Percentiles rank a stretch among this genome's conserved stretches.
phyloP scores from a whole-genome alignment of 345 rosid species.

The Schrenkiella parvula region DNA sequence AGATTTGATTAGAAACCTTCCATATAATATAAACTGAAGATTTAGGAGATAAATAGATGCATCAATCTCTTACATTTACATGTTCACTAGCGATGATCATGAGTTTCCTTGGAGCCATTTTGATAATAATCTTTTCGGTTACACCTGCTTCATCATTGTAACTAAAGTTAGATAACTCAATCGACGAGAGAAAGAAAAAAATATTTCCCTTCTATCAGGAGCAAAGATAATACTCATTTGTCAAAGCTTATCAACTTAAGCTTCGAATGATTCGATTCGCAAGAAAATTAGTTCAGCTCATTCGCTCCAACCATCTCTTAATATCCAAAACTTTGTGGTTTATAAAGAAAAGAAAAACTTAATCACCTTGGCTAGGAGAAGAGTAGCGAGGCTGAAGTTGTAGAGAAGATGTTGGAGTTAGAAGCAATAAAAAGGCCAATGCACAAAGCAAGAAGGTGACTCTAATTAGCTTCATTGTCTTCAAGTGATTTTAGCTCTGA shows the following conservation, averaged over 20 bases:
- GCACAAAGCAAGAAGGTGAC: constrained; percentile 19
- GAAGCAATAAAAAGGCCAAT: constrained; percentile 5
- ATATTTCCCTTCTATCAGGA: not conserved
- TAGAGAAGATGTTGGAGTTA: constrained; percentile 21
- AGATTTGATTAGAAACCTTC: constrained; percentile 1
- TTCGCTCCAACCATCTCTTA: not conserved
- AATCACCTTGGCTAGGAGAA: constrained; percentile 25
- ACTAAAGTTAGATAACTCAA: not conserved
- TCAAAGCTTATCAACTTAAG: not conserved
- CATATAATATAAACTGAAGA: not conserved
- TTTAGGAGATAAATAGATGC: not conserved
- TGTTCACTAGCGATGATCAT: constrained; percentile 24
- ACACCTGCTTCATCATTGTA: constrained; percentile 8
- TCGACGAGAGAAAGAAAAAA: not conserved
- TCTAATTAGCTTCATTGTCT: constrained; percentile 25
- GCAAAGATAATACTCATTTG: not conserved
- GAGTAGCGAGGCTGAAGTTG: constrained; percentile 13
- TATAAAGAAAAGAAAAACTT: not conserved
- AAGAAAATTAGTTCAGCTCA: not conserved
- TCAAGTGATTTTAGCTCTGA: not conserved
- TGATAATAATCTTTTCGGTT: not conserved
- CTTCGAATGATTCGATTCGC: too few species aligned
- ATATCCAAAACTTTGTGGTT: not conserved
- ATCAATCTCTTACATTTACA: constrained; percentile 19
- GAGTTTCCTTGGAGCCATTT: constrained; percentile 16